Conservation (phyloP, 768 basidiomycete genomes). For the Amanita rimosa region DNA sequence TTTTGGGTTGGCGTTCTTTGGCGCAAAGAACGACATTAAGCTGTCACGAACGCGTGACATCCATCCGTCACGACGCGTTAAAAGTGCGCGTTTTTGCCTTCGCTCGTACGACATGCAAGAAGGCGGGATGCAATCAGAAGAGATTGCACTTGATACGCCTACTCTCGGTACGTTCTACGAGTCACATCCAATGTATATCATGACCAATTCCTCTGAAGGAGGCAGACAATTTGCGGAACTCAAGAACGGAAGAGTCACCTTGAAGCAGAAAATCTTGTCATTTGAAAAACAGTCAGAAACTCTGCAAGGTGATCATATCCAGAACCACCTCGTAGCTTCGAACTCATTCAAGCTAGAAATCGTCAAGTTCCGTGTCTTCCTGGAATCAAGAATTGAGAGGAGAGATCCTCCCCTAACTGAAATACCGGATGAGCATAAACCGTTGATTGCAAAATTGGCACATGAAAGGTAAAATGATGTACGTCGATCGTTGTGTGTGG, state of each 20-base stretch:
- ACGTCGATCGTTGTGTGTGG: neutral
- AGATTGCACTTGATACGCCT: neutral
- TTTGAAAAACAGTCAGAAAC: conserved; percentile 77
- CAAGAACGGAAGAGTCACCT: conserved; percentile 65
- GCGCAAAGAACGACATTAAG: conserved; percentile 60
- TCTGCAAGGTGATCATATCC: conserved; percentile 49
- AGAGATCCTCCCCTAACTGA: conserved; percentile 37
- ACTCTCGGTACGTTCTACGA: conserved; percentile 20
- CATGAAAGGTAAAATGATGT: conserved; percentile 66
- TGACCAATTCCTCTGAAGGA: conserved; percentile 22
- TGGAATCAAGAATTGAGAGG: conserved; percentile 40
- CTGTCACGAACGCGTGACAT: conserved; percentile 39
- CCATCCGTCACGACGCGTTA: conserved; percentile 28
- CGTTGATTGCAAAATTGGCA: conserved; percentile 70
- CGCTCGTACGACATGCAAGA: neutral
- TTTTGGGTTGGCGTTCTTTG: conserved; percentile 25
- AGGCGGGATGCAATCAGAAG: neutral
- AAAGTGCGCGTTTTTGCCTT: conserved; percentile 15
- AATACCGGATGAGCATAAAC: conserved; percentile 60
- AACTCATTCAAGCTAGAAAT: conserved; percentile 38
- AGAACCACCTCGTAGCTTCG: neutral
- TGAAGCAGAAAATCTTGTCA: conserved; percentile 65
- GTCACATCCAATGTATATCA: conserved; percentile 8
- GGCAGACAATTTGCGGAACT: conserved; percentile 46
- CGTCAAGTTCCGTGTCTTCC: conserved; percentile 65